Percentiles rank a stretch among this genome's conserved stretches.
Evolutionary conservation across 2,329 filamentous ascomycete species (phyloP).

Genomic region (Huntiella decipiens): DNA sequence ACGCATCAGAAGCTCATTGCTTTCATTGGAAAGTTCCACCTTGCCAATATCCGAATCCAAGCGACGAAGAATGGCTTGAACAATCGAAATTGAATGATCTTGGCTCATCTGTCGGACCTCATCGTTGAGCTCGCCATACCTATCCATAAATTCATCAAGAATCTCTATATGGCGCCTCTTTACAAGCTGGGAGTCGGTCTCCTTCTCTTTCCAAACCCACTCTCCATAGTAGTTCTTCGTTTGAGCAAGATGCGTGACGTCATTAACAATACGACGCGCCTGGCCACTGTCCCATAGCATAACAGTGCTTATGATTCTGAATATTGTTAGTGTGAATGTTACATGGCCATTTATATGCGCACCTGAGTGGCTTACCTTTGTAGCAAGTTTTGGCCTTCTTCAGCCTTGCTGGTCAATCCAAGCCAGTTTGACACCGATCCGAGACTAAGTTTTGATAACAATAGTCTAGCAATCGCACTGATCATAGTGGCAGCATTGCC

Average conservation of each 20-base stretch:
- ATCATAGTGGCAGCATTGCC: constrained; percentile 73
- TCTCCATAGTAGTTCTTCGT: background rate
- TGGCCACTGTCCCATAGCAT: constrained; percentile 54
- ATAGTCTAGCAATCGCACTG: constrained; percentile 49
- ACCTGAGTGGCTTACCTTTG: constrained; percentile 27
- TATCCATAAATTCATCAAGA: constrained; percentile 38
- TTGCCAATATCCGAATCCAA: constrained; percentile 24
- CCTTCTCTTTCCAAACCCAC: background rate
- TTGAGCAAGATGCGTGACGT: constrained; percentile 1
- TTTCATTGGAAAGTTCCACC: constrained; percentile 6
- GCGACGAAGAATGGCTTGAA: constrained; percentile 42
- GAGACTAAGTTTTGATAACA: constrained; percentile 62
- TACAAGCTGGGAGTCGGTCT: background rate
- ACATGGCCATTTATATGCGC: background rate
- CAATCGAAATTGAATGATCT: constrained; percentile 36
- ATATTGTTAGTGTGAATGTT: constrained; percentile 7
- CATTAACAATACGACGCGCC: constrained; percentile 26
- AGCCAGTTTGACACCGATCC: constrained; percentile 63
- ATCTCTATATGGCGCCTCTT: constrained; percentile 39
- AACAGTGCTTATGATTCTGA: constrained; percentile 53
- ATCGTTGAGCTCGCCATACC: constrained; percentile 36
- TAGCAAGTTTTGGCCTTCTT: constrained; percentile 65
- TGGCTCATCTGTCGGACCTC: constrained; percentile 37
- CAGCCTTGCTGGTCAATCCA: constrained; percentile 48
- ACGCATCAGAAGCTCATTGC: constrained; percentile 8